A percentile compares a stretch with the other conserved stretches of the same genome.
Evolutionary conservation across 371 early-diverging fungal genomes (phyloP).

Genomic region (Mortierella sp.): DNA sequence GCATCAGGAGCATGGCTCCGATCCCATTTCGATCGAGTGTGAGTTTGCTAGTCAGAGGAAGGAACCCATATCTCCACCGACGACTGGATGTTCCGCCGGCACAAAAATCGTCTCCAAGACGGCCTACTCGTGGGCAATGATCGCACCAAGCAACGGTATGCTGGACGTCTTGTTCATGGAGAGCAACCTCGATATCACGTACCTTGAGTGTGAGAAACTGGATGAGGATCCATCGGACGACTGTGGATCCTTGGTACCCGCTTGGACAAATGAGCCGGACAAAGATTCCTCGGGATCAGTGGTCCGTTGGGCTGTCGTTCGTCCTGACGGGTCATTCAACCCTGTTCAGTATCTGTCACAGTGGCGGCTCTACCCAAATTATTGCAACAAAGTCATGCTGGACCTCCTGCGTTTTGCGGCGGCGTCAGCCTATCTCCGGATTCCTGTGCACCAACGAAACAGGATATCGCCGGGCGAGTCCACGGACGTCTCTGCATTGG

Average conservation of each 20-base stretch:
- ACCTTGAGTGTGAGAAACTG: slow-evolving; percentile 12
- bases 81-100: background rate
- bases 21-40: slow-evolving; percentile 18
- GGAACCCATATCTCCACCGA: background rate
- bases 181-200: background rate
- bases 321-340: slow-evolving; percentile 6
- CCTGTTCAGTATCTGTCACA: slow-evolving; percentile 7
- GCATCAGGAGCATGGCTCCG: background rate
- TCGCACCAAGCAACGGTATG: slow-evolving; percentile 1
- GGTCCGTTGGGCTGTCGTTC: slow-evolving; percentile 3
- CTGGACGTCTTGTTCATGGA: slow-evolving; percentile 16
- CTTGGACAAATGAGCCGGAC: background rate
- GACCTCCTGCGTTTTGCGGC: slow-evolving; percentile 3
- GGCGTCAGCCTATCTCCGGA: background rate
- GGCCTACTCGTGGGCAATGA: slow-evolving; percentile 11
- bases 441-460: too few species aligned
- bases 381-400: slow-evolving; percentile 11
- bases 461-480: background rate
- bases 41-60: background rate
- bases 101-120: background rate
- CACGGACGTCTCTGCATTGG: background rate
- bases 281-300: background rate
- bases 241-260: background rate
- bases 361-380: slow-evolving; percentile 1
- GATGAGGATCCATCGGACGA: background rate